Evolutionary conservation across 257 asterid genomes (phyloP).

Genomic region (Ajuga chamaepitys): DNA sequence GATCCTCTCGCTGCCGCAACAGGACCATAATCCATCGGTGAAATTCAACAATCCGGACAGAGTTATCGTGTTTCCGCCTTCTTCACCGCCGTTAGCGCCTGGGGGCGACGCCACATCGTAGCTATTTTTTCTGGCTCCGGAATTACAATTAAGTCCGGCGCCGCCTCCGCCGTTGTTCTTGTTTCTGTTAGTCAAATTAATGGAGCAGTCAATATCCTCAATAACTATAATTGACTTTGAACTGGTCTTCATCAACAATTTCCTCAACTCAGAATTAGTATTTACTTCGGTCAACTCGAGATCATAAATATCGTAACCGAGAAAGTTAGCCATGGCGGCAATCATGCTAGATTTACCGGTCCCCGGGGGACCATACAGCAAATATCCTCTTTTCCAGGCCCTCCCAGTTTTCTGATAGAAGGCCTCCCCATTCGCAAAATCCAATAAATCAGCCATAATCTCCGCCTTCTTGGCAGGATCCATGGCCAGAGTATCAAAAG

Average conservation of each 20-base stretch:
- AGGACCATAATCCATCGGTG: slow-evolving; percentile 93
- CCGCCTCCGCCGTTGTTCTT: slow-evolving; percentile 6
- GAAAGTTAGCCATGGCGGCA: slow-evolving; percentile 56
- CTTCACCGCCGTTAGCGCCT: slow-evolving; percentile 25
- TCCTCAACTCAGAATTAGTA: slow-evolving; percentile 45
- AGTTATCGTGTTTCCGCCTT: slow-evolving; percentile 55
- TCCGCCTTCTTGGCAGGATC: slow-evolving; percentile 31
- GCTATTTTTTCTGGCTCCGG: slow-evolving; percentile 8
- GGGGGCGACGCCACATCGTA: slow-evolving; percentile 19
- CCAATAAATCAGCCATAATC: slow-evolving; percentile 37
- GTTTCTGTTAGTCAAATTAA: slow-evolving; percentile 34
- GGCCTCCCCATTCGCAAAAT: slow-evolving; percentile 42
- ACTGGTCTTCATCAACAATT: slow-evolving; percentile 46
- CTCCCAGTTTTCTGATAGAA: slow-evolving; percentile 54
- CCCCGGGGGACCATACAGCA: slow-evolving; percentile 50
- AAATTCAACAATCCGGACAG: slow-evolving; percentile 84
- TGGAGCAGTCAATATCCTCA: slow-evolving; percentile 51
- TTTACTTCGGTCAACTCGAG: slow-evolving; percentile 46
- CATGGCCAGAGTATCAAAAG: slow-evolving; percentile 49
- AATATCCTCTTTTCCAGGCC: slow-evolving; percentile 56
- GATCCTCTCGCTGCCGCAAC: slow-evolving; percentile 92
- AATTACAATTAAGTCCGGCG: background rate
- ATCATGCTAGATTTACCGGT: slow-evolving; percentile 62
- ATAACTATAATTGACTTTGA: slow-evolving; percentile 52
- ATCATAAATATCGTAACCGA: slow-evolving; percentile 49